Evolutionary conservation across 2,329 filamentous ascomycete species (phyloP).

Genomic region (Stemphylium vesicarium): DNA sequence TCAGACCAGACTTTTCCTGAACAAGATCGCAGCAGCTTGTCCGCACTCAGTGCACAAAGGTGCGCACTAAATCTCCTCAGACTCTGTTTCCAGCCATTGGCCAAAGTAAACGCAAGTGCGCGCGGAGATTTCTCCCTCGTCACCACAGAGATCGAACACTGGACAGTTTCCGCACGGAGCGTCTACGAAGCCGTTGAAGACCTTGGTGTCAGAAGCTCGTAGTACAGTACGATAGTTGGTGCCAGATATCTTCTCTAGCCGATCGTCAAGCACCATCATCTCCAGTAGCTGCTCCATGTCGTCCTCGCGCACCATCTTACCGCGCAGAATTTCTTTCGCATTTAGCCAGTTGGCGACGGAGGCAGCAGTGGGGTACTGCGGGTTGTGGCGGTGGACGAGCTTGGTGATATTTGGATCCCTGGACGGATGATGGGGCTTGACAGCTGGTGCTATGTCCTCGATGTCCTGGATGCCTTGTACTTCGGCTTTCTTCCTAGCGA

Average conservation of each 20-base stretch:
- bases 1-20: neutral
- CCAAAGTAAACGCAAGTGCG: constrained; percentile 91
- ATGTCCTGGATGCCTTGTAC: constrained; percentile 41
- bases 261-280: constrained; percentile 86
- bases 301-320: constrained; percentile 66
- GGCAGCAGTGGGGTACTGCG: constrained; percentile 78
- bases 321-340: constrained; percentile 71
- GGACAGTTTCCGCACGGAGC: constrained; percentile 91
- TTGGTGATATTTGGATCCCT: constrained; percentile 28
- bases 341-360: constrained; percentile 80
- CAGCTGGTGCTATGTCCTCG: constrained; percentile 37
- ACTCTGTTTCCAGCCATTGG: constrained; percentile 69
- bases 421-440: constrained; percentile 32
- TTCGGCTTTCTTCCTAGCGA: constrained; percentile 46
- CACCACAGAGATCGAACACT: constrained; percentile 89
- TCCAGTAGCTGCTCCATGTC: constrained; percentile 88
- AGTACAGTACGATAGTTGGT: constrained; percentile 57
- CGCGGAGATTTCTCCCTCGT: constrained; percentile 88
- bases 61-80: constrained; percentile 25
- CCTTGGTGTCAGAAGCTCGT: constrained; percentile 51
- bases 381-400: constrained; percentile 67
- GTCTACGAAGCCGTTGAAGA: constrained; percentile 81
- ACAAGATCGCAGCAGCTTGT: neutral
- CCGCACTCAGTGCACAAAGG: neutral
- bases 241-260: constrained; percentile 69